Percentiles rank a stretch among this genome's conserved stretches.
These are phyloP conservation scores for Narthecium ossifragum DNA, from an alignment of 106 monocot genomes.

Conservation along the genomic window DNA sequence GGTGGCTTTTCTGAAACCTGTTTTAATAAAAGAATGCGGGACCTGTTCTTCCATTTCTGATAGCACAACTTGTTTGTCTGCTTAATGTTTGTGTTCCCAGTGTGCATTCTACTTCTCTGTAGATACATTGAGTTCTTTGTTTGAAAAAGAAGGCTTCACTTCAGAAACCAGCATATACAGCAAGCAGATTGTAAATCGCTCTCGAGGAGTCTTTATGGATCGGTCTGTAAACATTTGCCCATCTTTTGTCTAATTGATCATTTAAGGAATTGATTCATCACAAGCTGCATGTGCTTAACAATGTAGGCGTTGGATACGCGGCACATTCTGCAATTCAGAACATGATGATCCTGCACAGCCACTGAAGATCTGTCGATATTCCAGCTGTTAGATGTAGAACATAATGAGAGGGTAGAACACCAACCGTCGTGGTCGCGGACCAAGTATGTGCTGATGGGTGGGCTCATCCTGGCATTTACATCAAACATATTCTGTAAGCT, in stretches of 20 bases:
- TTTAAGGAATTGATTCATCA: too few relatives aligned
- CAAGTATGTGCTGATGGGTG: too few relatives aligned
- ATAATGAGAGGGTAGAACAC: too few relatives aligned
- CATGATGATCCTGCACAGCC: not conserved
- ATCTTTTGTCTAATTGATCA: too few relatives aligned
- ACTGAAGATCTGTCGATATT: too few relatives aligned
- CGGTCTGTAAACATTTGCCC: too few relatives aligned
- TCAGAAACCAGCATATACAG: conserved; percentile 50
- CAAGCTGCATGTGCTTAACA: too few relatives aligned
- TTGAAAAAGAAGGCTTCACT: conserved; percentile 60
- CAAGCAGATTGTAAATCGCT: conserved; percentile 90
- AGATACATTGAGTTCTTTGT: conserved; percentile 55
- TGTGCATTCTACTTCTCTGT: conserved; percentile 88
- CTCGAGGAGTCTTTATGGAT: conserved; percentile 81
- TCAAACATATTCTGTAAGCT: too few relatives aligned
- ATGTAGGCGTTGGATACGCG: conserved; percentile 12
- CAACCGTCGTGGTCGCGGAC: too few relatives aligned
- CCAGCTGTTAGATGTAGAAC: too few relatives aligned
- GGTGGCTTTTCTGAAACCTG: conserved; percentile 10
- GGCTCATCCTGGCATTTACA: too few relatives aligned
- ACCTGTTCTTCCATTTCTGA: not conserved
- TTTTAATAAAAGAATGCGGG: not conserved
- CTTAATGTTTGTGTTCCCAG: conserved; percentile 31
- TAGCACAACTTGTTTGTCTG: too few relatives aligned
- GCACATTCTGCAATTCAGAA: conserved; percentile 2